Evolutionary conservation across 108 stramenopile species (phyloP).

Genomic region (Aurantiochytrium sp.): DNA sequence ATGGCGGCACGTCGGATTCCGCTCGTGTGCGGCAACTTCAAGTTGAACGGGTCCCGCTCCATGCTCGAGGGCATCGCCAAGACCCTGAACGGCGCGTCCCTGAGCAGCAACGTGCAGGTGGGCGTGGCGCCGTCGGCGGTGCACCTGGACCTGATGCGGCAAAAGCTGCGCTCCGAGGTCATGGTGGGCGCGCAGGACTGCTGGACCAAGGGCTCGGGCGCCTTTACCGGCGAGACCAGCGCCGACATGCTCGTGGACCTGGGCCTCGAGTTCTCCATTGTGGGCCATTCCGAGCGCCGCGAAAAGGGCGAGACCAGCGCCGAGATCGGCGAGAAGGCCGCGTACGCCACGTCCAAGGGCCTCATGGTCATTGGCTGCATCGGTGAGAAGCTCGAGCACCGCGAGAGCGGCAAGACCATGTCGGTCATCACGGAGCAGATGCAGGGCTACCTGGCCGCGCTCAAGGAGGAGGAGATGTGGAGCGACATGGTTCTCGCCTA

Average conservation of each 20-base stretch:
- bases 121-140: constrained; percentile 89
- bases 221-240: constrained; percentile 92
- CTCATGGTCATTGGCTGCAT: constrained; percentile 92
- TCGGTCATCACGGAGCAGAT: constrained; percentile 91
- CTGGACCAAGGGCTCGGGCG: constrained; percentile 79
- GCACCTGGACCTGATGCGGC: constrained; percentile 70
- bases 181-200: constrained; percentile 82
- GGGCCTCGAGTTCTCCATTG: constrained; percentile 82
- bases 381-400: constrained; percentile 87
- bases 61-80: constrained; percentile 25
- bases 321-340: constrained; percentile 83
- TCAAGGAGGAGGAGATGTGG: constrained; percentile 72
- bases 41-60: background rate
- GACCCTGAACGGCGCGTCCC: constrained; percentile 41
- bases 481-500: constrained; percentile 50
- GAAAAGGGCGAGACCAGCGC: constrained; percentile 85
- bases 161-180: constrained; percentile 74
- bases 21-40: constrained; percentile 18
- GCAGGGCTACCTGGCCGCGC: constrained; percentile 81
- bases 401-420: constrained; percentile 92
- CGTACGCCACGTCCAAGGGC: constrained; percentile 81
- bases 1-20: background rate
- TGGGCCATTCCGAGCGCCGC: constrained; percentile 94
- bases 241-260: constrained; percentile 93
- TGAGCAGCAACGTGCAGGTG: constrained; percentile 59